Evolutionary conservation across 768 basidiomycete genomes (phyloP), one percentile per base, ranked within the genome.

Genomic region (Lactifluus pinguis): DNA sequence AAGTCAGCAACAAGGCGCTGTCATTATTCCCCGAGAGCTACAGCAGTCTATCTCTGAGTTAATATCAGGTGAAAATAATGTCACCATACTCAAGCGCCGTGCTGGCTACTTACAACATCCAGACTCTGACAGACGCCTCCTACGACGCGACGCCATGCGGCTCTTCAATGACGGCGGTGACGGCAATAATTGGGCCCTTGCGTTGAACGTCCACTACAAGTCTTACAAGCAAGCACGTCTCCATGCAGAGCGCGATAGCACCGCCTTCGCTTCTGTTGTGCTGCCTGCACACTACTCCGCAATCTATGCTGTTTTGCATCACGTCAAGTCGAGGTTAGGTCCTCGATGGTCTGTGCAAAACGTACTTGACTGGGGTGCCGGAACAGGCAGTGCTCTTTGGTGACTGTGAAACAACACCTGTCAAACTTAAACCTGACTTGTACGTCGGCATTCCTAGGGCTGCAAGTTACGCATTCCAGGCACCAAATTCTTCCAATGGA

Each of bases 281-380:
- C 79, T 95, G 64, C 92, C 92, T 1, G 83, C 86, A 3, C 88
- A 93, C 73, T 95, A 89, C 70, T 82, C 90, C 49, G 90, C 85
- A 2, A 87, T 93, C 53, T 78, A 75, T 52, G 76, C 86, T n/a
- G 89, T 94, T 6, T 73, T 95, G 17, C 75, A 80, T 50, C 85
- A 91, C 64, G 66, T 84, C 41, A 85, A 81, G 61, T 78, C 74
- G 51, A 77, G 92, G 57, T 66, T 92, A 41, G 85, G 81, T n/a
- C 70, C 77, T 7, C 76, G 77, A n/a, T 89, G 80, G 83, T 72
- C 73, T 36, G 75, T 83, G 56, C 75, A 83, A 30, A 79, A 75
- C 38, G 75, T 95, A 11, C 75, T 92, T 45, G 92, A 95, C 67
- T 95, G 89, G 86, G 92, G 93, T 11, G 79, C 86, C 55, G 92